These are phyloP conservation scores for Silene coronaria DNA, from an alignment of 179 eudicot genomes.

Conservation along the genomic window DNA sequence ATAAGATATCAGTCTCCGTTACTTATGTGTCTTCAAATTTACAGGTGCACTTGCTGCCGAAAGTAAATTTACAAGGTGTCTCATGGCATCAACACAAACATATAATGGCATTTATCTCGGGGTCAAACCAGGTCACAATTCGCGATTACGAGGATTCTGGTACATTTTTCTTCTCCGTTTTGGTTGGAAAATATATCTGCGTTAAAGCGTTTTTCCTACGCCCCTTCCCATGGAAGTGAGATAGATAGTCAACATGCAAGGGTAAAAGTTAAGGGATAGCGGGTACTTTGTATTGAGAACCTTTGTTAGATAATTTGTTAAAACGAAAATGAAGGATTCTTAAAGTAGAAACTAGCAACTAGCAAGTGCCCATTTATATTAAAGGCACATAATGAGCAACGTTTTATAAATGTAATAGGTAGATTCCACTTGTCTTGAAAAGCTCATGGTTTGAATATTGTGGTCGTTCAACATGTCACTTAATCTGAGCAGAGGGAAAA, in stretches of 20 bases:
- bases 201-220: neutral
- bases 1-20: neutral
- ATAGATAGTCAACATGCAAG: neutral
- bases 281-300: neutral
- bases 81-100: conserved; percentile 90
- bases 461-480: conserved; percentile 14
- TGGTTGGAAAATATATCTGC: neutral
- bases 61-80: conserved; percentile 72
- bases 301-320: neutral
- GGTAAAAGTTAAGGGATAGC: neutral
- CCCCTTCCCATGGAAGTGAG: neutral
- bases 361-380: no score
- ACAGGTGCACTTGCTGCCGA: conserved; percentile 68
- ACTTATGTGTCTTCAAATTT: conserved; percentile 15
- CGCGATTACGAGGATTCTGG: conserved; percentile 89
- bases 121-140: conserved; percentile 69
- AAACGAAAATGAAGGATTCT: neutral
- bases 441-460: neutral
- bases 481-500: conserved; percentile 50
- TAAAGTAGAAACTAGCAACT: neutral
- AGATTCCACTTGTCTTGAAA: neutral
- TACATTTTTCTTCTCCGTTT: conserved; percentile 17
- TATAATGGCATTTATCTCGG: conserved; percentile 80
- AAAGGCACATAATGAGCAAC: neutral
- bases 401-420: neutral